phyloP scores from a whole-genome alignment of 257 asterid genomes.

The Primulina tabacum region DNA sequence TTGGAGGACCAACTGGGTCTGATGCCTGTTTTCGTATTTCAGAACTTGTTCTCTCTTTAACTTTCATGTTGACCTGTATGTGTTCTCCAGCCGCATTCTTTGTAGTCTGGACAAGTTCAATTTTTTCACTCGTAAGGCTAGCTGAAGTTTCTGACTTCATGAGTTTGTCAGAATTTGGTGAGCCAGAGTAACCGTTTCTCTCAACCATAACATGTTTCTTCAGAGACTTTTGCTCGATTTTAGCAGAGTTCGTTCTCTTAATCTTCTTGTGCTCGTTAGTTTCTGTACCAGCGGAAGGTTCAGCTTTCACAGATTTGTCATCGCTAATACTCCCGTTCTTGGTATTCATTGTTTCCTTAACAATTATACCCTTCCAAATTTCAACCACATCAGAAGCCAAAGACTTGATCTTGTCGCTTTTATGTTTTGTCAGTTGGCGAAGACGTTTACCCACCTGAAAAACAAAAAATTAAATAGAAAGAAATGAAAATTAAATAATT shows the following conservation, averaged over 20 bases:
- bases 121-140: conserved; percentile 32
- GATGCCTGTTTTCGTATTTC: conserved; percentile 27
- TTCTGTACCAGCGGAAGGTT: conserved; percentile 34
- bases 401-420: conserved; percentile 63
- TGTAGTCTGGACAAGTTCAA: conserved; percentile 25
- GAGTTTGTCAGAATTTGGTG: conserved; percentile 32
- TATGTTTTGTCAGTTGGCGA: conserved; percentile 84
- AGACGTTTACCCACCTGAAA: conserved; percentile 86
- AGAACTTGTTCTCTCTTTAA: conserved; percentile 44
- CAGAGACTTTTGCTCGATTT: conserved; percentile 39
- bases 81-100: conserved; percentile 29
- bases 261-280: conserved; percentile 33
- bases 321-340: conserved; percentile 40
- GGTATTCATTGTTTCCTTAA: conserved; percentile 62
- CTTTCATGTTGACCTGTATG: conserved; percentile 34
- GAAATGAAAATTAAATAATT: background rate
- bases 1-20: conserved; percentile 37
- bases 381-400: conserved; percentile 80
- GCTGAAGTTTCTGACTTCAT: conserved; percentile 38
- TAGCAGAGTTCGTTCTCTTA: conserved; percentile 48
- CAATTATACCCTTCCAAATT: conserved; percentile 73
- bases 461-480: background rate
- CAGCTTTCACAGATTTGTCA: conserved; percentile 40
- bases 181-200: conserved; percentile 21
- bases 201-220: conserved; percentile 44